Conservation (phyloP, 2,329 filamentous ascomycete genomes). For the Colletotrichum tanaceti region DNA sequence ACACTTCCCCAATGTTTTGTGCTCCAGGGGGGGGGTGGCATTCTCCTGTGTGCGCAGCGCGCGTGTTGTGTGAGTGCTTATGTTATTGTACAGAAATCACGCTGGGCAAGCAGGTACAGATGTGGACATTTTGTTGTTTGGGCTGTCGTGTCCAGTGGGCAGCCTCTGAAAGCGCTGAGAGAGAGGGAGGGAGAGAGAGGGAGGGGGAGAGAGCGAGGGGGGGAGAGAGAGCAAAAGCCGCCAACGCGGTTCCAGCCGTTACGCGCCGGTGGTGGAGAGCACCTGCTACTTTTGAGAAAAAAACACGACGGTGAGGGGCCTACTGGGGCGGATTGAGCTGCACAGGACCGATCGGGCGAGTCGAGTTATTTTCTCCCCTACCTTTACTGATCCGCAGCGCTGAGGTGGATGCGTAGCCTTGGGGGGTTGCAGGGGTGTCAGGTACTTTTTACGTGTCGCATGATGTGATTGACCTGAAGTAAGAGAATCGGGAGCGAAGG, state of each 20-base stretch:
- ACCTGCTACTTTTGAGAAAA: slow-evolving; percentile 12
- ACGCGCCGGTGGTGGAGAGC: slow-evolving; percentile 12
- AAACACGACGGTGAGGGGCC: slow-evolving; percentile 26
- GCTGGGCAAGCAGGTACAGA: too few species aligned
- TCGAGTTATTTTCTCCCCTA: slow-evolving; percentile 21
- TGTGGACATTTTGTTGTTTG: too few species aligned
- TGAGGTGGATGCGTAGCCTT: slow-evolving; percentile 36
- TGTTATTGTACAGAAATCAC: not conserved
- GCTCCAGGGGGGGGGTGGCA: not conserved
- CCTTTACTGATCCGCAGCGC: slow-evolving; percentile 35
- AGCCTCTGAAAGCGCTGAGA: slow-evolving; percentile 15
- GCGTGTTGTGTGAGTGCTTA: not conserved
- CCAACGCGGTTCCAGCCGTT: not conserved
- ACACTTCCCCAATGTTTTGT: not conserved
- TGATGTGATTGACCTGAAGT: slow-evolving; percentile 36
- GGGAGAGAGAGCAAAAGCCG: not conserved
- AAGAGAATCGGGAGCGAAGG: slow-evolving; percentile 18
- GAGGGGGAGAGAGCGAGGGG: too few species aligned
- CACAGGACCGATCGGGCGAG: slow-evolving; percentile 32
- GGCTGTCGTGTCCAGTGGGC: too few species aligned
- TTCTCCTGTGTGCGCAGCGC: not conserved
- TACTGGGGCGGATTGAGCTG: slow-evolving; percentile 7
- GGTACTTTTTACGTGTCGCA: slow-evolving; percentile 34
- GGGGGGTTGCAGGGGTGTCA: slow-evolving; percentile 35
- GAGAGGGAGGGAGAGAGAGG: too few species aligned